phyloP scores from a whole-genome alignment of 352 stramenopile genomes.

The Phytophthora pluvialis region DNA sequence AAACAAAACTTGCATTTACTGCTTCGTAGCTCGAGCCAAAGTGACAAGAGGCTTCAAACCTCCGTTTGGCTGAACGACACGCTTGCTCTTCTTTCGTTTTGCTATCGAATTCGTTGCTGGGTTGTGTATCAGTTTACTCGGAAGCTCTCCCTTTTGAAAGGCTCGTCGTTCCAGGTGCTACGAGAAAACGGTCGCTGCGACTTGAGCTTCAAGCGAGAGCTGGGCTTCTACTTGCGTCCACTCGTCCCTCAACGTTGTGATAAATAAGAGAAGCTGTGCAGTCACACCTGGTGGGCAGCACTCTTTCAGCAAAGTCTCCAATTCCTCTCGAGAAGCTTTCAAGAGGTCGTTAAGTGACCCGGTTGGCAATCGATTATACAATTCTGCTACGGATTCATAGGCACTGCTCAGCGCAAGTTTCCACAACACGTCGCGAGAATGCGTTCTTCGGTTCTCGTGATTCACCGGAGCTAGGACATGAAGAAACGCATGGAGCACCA shows the following conservation, averaged over 20 bases:
- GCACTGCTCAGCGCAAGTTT: conserved; percentile 43
- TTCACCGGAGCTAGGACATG: conserved; percentile 54
- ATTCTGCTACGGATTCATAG: conserved; percentile 24
- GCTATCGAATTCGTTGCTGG: neutral
- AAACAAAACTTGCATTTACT: neutral
- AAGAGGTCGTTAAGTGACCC: conserved; percentile 48
- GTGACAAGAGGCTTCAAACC: conserved; percentile 10
- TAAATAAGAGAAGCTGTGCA: conserved; percentile 40
- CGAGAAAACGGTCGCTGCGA: neutral
- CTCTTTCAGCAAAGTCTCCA: neutral
- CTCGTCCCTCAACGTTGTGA: conserved; percentile 29
- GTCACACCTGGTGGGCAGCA: conserved; percentile 29
- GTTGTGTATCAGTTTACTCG: too few species aligned
- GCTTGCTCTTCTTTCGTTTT: conserved; percentile 9
- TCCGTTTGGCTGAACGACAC: neutral
- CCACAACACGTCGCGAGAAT: conserved; percentile 44
- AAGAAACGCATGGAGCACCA: conserved; percentile 58
- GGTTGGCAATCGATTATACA: conserved; percentile 39
- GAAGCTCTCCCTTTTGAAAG: conserved; percentile 3
- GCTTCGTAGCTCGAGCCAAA: neutral
- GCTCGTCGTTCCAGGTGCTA: neutral
- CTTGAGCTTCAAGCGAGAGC: conserved; percentile 9
- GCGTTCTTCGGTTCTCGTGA: conserved; percentile 35
- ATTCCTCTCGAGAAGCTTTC: conserved; percentile 10
- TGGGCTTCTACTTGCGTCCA: conserved; percentile 18